phyloP scores from a whole-genome alignment of 2,329 filamentous ascomycete genomes.

The Akanthomyces lecanii region DNA sequence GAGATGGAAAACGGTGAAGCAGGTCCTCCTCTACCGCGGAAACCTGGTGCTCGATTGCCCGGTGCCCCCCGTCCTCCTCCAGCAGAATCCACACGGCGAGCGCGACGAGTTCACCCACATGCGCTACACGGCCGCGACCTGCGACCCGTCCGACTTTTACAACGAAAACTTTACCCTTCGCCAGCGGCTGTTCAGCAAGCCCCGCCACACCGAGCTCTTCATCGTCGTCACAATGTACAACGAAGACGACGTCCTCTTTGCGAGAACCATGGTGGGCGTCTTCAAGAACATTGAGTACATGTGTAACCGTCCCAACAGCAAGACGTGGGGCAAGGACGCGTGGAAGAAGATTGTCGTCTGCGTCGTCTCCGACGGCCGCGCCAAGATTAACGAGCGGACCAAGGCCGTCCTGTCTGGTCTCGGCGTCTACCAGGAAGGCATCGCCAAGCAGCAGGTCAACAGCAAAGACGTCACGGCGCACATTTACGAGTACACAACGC shows the following conservation, averaged over 20 bases:
- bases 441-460: slow-evolving; percentile 97
- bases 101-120: slow-evolving; percentile 89
- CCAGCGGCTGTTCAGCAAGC: slow-evolving; percentile 87
- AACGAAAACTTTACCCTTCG: slow-evolving; percentile 86
- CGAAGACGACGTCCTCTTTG: slow-evolving; percentile 93
- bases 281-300: slow-evolving; percentile 99
- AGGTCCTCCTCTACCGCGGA: slow-evolving; percentile 93
- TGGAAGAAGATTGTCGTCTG: slow-evolving; percentile 99
- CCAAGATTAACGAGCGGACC: slow-evolving; percentile 92
- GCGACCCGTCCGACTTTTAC: slow-evolving; percentile 85
- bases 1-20: slow-evolving; percentile 97
- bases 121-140: slow-evolving; percentile 92
- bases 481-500: slow-evolving; percentile 92
- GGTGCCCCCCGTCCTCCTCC: slow-evolving; percentile 81
- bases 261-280: slow-evolving; percentile 91
- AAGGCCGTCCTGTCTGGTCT: slow-evolving; percentile 85
- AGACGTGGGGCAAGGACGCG: slow-evolving; percentile 96
- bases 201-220: slow-evolving; percentile 88
- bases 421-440: slow-evolving; percentile 96
- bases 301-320: slow-evolving; percentile 87
- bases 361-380: slow-evolving; percentile 92
- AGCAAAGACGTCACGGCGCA: slow-evolving; percentile 94
- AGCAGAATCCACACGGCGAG: slow-evolving; percentile 84
- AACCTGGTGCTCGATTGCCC: slow-evolving; percentile 97
- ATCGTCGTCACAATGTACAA: slow-evolving; percentile 99